These are phyloP conservation scores for Capsicum chinense DNA, from an alignment of 257 asterid genomes.

Conservation along the genomic window DNA sequence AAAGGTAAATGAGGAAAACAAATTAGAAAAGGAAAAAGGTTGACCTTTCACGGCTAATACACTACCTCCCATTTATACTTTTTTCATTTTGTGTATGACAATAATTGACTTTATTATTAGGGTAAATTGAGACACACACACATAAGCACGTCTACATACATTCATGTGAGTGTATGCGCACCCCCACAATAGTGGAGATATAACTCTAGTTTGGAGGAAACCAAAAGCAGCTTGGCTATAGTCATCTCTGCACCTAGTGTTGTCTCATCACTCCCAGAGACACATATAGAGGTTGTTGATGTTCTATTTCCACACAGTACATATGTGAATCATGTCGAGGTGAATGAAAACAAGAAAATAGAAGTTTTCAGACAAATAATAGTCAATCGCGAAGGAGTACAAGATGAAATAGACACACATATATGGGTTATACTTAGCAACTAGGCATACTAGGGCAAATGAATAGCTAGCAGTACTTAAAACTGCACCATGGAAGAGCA, in stretches of 20 bases:
- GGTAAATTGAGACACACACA: background rate
- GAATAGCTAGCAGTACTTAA: background rate
- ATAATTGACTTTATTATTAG: background rate
- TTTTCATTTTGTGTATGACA: background rate
- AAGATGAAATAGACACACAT: background rate
- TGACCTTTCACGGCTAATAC: background rate
- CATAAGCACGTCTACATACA: background rate
- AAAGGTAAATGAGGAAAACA: background rate
- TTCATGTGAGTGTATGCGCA: background rate
- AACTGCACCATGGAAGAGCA: conserved; percentile 3
- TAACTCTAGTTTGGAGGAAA: conserved; percentile 18
- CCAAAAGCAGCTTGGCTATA: background rate
- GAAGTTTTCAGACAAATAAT: background rate
- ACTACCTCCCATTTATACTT: conserved; percentile 3
- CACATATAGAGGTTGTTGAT: background rate
- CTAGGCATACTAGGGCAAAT: background rate
- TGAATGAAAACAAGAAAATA: conserved; percentile 12
- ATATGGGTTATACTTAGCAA: background rate
- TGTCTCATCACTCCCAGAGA: background rate
- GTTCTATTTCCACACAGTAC: conserved; percentile 3
- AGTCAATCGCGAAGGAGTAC: background rate
- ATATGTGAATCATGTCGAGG: background rate
- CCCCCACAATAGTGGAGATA: background rate
- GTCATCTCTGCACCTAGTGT: background rate
- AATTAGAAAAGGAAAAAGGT: conserved; percentile 20